Conservation (phyloP, 257 asterid genomes). For the Gentiana dahurica region DNA sequence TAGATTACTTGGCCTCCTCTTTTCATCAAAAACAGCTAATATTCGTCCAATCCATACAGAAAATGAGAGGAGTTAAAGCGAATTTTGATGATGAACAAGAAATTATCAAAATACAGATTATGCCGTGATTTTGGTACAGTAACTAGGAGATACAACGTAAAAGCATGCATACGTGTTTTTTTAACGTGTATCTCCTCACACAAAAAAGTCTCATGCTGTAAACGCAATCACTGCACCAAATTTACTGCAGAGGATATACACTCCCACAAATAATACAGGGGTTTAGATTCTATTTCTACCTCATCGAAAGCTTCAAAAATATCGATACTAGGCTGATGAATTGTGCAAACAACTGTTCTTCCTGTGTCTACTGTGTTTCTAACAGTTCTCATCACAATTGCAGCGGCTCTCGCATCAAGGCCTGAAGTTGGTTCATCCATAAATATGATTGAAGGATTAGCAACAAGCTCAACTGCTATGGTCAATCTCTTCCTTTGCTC, state of each 20-base stretch:
- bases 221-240: no score
- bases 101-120: conserved; percentile 8
- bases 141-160: no score
- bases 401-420: no score
- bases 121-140: no score
- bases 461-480: conserved; percentile 59
- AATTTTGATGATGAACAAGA: conserved; percentile 12
- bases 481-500: conserved; percentile 63
- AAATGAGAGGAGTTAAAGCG: neutral
- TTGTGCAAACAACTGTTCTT: no score
- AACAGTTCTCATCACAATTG: no score
- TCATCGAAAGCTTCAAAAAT: conserved; percentile 63
- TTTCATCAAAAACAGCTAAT: conserved; percentile 56
- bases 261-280: neutral
- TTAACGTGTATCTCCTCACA: neutral
- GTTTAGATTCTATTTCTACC: conserved; percentile 22
- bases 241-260: no score
- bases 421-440: conserved; percentile 44
- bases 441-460: conserved; percentile 65
- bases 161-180: no score
- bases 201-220: no score
- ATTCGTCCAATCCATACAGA: conserved; percentile 1
- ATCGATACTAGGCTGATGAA: conserved; percentile 38
- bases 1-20: conserved; percentile 55
- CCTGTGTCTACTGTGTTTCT: no score